These are phyloP conservation scores for Hemerocallis citrina DNA, from an alignment of 106 monocot genomes.

Conservation along the genomic window DNA sequence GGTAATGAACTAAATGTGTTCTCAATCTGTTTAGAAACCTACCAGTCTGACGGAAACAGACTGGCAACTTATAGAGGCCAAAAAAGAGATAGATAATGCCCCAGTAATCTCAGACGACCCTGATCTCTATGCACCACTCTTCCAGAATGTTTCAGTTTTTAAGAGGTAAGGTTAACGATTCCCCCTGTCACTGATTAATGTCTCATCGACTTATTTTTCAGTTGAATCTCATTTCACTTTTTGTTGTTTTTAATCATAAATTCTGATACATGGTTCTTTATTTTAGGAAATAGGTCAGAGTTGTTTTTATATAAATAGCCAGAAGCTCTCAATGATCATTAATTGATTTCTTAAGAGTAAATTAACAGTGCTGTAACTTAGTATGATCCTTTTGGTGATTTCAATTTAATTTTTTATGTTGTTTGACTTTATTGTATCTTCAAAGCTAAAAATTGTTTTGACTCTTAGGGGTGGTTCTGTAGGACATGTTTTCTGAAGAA, in stretches of 20 bases:
- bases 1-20: not conserved
- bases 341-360: too few relatives aligned
- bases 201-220: not conserved
- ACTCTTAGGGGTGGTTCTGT: too few relatives aligned
- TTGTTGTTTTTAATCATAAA: not conserved
- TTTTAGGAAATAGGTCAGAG: not conserved
- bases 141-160: slow-evolving; percentile 38
- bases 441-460: too few relatives aligned
- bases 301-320: too few relatives aligned
- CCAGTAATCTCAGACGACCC: slow-evolving; percentile 26
- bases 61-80: slow-evolving; percentile 35
- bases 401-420: too few relatives aligned
- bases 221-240: too few relatives aligned
- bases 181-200: not conserved
- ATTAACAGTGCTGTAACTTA: too few relatives aligned
- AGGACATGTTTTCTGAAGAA: too few relatives aligned
- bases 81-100: slow-evolving; percentile 27
- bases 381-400: too few relatives aligned
- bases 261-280: not conserved
- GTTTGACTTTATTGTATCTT: too few relatives aligned
- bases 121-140: slow-evolving; percentile 35
- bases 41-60: slow-evolving; percentile 14
- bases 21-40: slow-evolving; percentile 10
- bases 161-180: slow-evolving; percentile 15
- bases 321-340: too few relatives aligned